A percentile compares a stretch with the other conserved stretches of the same genome.
These are phyloP conservation scores for Clarireedia hainanense DNA, from an alignment of 2,329 filamentous ascomycete genomes.

Conservation along the genomic window DNA sequence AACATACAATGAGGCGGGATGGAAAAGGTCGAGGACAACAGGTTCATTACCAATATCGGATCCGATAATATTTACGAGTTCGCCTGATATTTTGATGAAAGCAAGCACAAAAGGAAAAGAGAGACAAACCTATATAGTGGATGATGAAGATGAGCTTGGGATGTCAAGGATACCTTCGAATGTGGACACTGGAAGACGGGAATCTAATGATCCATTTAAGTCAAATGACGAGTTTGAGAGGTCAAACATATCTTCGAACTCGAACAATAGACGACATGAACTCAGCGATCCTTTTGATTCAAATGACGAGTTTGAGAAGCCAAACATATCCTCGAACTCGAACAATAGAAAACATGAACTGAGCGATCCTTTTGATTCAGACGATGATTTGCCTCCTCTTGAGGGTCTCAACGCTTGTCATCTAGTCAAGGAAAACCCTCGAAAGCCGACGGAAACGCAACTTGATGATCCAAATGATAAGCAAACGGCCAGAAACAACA, in stretches of 20 bases:
- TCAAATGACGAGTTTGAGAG: no score
- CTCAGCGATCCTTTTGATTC: neutral
- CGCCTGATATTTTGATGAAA: slow-evolving; percentile 21
- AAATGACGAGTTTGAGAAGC: no score
- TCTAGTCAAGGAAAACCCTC: neutral
- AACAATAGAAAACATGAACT: no score
- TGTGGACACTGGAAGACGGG: neutral
- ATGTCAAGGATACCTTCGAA: neutral
- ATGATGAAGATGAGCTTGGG: neutral
- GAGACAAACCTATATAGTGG: slow-evolving; percentile 5
- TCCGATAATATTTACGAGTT: slow-evolving; percentile 25
- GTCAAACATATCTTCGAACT: no score
- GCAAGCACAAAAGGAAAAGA: slow-evolving; percentile 13
- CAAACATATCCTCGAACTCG: no score
- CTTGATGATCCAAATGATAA: no score
- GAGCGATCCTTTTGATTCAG: slow-evolving; percentile 2
- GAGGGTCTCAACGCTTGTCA: neutral
- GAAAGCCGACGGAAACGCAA: neutral
- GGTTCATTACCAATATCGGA: slow-evolving; percentile 21
- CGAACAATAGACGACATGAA: no score
- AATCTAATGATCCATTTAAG: neutral
- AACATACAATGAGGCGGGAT: slow-evolving; percentile 20
- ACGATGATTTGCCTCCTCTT: slow-evolving; percentile 6
- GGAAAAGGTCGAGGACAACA: slow-evolving; percentile 30
- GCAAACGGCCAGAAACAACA: neutral